These are phyloP conservation scores for Purshia tridentata DNA, from an alignment of 306 rosid genomes.

Conservation along the genomic window DNA sequence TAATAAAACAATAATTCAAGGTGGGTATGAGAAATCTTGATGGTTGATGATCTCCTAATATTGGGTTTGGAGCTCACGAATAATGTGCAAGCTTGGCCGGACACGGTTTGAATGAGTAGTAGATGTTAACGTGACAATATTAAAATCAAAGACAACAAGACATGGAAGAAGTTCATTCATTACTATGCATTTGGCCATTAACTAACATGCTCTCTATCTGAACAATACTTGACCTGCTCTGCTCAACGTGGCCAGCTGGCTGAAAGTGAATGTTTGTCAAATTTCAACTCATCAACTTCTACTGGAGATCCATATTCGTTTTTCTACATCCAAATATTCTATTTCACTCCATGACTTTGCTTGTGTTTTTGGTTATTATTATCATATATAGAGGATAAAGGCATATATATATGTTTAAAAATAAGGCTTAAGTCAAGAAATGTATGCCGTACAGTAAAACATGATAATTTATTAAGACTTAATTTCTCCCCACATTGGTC, in stretches of 20 bases:
- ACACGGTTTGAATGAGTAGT: not conserved
- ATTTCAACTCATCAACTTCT: not conserved
- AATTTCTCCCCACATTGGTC: too few relatives aligned
- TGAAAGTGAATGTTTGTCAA: constrained; percentile 14
- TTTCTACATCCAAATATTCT: not conserved
- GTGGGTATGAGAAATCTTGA: too few relatives aligned
- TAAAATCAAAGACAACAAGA: not conserved
- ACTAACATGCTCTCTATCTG: not conserved
- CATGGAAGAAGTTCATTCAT: not conserved
- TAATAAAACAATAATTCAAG: too few relatives aligned
- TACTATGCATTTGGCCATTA: not conserved
- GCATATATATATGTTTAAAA: too few relatives aligned
- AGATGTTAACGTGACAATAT: constrained; percentile 5
- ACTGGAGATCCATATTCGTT: not conserved
- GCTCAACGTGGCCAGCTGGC: constrained; percentile 29
- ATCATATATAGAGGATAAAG: too few relatives aligned
- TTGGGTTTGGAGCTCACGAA: not conserved
- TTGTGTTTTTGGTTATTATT: too few relatives aligned
- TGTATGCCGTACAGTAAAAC: too few relatives aligned
- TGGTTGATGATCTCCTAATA: too few relatives aligned
- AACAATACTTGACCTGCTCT: constrained; percentile 5
- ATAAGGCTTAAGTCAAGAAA: too few relatives aligned
- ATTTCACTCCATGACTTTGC: too few relatives aligned
- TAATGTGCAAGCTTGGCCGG: not conserved
- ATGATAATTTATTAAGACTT: too few relatives aligned